phyloP scores from a whole-genome alignment of 1,139 yeast genomes.

The Meyerozyma guilliermondii region DNA sequence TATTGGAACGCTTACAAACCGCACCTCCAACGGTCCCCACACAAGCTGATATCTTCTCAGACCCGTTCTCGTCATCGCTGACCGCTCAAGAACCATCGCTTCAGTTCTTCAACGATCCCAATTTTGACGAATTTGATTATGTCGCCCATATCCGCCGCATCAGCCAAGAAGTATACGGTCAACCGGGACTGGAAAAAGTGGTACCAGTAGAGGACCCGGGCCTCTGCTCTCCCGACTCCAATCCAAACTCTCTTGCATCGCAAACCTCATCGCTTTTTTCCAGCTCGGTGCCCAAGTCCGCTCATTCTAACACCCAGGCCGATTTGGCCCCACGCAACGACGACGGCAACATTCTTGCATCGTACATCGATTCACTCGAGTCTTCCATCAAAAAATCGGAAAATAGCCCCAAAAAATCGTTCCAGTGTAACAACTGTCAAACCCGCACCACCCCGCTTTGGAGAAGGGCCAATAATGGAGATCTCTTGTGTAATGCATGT shows the following conservation, averaged over 20 bases:
- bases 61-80: background rate
- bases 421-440: slow-evolving; percentile 42
- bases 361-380: slow-evolving; percentile 38
- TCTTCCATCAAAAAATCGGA: slow-evolving; percentile 28
- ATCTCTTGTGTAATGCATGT: slow-evolving; percentile 44
- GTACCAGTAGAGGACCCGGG: too few species aligned
- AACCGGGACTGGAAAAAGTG: background rate
- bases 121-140: slow-evolving; percentile 41
- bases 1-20: slow-evolving; percentile 1
- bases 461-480: slow-evolving; percentile 43
- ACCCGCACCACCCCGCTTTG: slow-evolving; percentile 45
- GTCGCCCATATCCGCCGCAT: slow-evolving; percentile 43
- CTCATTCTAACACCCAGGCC: slow-evolving; percentile 2
- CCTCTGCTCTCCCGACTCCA: slow-evolving; percentile 7
- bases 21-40: slow-evolving; percentile 4
- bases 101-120: slow-evolving; percentile 19
- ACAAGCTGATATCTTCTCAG: slow-evolving; percentile 5
- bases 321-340: slow-evolving; percentile 3
- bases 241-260: slow-evolving; percentile 11
- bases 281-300: slow-evolving; percentile 7
- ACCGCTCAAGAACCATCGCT: slow-evolving; percentile 1
- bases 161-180: slow-evolving; percentile 34
- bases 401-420: slow-evolving; percentile 17
- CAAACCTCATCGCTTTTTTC: slow-evolving; percentile 9
- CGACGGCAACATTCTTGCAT: slow-evolving; percentile 27